Conservation (phyloP, 106 monocot genomes). For the Dendrobium catenatum region DNA sequence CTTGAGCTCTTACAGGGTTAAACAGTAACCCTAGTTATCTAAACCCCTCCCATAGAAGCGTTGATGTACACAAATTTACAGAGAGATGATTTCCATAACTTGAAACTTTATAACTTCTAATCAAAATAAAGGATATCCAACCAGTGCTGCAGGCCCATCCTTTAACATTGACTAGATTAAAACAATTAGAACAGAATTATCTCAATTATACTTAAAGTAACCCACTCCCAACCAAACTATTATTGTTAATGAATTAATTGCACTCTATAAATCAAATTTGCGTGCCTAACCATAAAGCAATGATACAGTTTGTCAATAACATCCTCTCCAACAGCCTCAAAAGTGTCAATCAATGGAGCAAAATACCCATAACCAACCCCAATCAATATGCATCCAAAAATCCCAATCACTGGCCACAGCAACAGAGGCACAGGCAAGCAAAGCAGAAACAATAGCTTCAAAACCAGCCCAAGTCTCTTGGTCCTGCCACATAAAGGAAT, state of each 20-base stretch:
- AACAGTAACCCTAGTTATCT: too few relatives aligned
- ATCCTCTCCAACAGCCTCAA: slow-evolving; percentile 61
- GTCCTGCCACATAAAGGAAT: slow-evolving; percentile 34
- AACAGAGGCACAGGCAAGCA: slow-evolving; percentile 57
- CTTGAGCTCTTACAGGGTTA: too few relatives aligned
- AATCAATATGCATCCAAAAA: slow-evolving; percentile 52
- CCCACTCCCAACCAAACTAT: too few relatives aligned
- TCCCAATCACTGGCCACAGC: slow-evolving; percentile 42
- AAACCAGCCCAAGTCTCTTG: slow-evolving; percentile 50
- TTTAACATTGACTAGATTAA: too few relatives aligned
- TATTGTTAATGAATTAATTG: neutral
- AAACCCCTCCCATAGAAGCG: too few relatives aligned
- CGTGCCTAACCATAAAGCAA: slow-evolving; percentile 58
- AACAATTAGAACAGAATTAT: too few relatives aligned
- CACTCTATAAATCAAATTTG: neutral
- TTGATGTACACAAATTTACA: too few relatives aligned
- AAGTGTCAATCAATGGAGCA: slow-evolving; percentile 68
- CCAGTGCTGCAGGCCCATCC: too few relatives aligned
- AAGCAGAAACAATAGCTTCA: slow-evolving; percentile 46
- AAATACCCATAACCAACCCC: slow-evolving; percentile 77
- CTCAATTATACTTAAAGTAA: too few relatives aligned
- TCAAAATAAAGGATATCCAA: too few relatives aligned
- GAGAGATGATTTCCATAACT: too few relatives aligned
- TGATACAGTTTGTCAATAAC: slow-evolving; percentile 56
- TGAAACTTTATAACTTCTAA: too few relatives aligned